Base-by-base conservation (phyloP, 1,139 yeast species). In the Yamadazyma taylorii region DNA sequence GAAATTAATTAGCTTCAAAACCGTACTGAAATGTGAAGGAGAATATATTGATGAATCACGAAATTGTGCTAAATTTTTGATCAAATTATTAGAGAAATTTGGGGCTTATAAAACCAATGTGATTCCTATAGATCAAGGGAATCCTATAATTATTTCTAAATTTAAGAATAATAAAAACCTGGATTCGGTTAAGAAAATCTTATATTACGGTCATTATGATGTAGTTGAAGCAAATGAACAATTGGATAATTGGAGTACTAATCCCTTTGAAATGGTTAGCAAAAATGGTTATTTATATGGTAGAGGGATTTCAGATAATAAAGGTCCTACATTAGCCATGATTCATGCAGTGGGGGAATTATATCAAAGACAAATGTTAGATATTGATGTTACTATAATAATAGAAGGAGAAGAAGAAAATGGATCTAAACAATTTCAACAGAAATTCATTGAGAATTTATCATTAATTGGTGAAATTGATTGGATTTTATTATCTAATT, bases 121-220 rank as follows among this genome's bases (percentile, higher is more conserved):
- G 21, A 56, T 90, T 15, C 89, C 96, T 0, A 87, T 88, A 3
- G 72, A 75, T 10, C 69, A 83, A 50, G 82, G 84, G 9, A 90
- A 88, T 53, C 97, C 98, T 0, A 78, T 89, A 3, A 92, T 92
- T 0, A 81, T 78, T 51, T 90, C 92, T 0, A 65, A 69, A 6
- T 92, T 90, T 60, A 67, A 69, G 37, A 81, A 72, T 50, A 67
- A 71, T 36, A 30, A 36, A 22, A 43, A 39, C 19, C 23, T 28
- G 17, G 33, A 37, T 4, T 41, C 40, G 3, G 36, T 65, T 50
- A 46, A 48, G 25, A 64, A 83, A 39, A 71, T 89, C 3, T 58
- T 90, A 36, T 92, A 95, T 82, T 92, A 92, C 58, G 97, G 96
- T 1, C 98, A 92, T 66, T 92, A 92, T 57, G 98, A 92, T 61